Base-by-base conservation (phyloP, 371 early-diverging fungal genomes). In the Lichtheimia ornata region DNA sequence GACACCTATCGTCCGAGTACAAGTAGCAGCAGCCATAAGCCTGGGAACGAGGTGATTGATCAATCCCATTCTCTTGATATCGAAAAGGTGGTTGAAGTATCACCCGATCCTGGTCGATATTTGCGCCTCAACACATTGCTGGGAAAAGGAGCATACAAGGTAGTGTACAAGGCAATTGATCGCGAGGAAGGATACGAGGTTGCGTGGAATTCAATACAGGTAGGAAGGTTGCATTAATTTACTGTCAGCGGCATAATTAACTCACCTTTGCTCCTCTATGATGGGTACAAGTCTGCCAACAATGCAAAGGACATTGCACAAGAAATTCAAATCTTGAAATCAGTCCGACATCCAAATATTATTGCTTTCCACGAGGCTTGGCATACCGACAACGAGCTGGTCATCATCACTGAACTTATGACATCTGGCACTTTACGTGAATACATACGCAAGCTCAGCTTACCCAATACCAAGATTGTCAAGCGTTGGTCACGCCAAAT, bases 331-430 rank as follows among this genome's bases (percentile, higher is more conserved):
- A 89, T 89, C 58, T 71, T 94, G 13, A 83, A 90, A 69, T 76
- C 74, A n/a, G 81, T 94, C 6, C 79, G 87, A 40, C 89, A 89
- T 69, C 84, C 85, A 2, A 88, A 89, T 60, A 91, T 94, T 60
- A 91, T 94, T 69, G 83, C 84, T 35, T 83, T 89, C 59, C 82
- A 82, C 64, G 89, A 89, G 56, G 85, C 84, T 47, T 89, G 91
- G 91, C 80, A 78, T 62, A 69, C 67, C 44, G 71, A 84, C 13
- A 79, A 76, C 24, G 83, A 87, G 42, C 79, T 91, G 53, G 76
- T 81, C 15, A 92, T 93, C 69, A 87, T 94, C 28, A 94, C 94
- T 2, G 94, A 94, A 67, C 65, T 93, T 40, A 94, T 94, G 93
- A 90, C 91, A 0, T 86, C 88, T 1, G 94, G 94, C 7, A 92